These are phyloP conservation scores for Solanum ahanhuiri DNA, from an alignment of 257 asterid genomes.

Conservation along the genomic window DNA sequence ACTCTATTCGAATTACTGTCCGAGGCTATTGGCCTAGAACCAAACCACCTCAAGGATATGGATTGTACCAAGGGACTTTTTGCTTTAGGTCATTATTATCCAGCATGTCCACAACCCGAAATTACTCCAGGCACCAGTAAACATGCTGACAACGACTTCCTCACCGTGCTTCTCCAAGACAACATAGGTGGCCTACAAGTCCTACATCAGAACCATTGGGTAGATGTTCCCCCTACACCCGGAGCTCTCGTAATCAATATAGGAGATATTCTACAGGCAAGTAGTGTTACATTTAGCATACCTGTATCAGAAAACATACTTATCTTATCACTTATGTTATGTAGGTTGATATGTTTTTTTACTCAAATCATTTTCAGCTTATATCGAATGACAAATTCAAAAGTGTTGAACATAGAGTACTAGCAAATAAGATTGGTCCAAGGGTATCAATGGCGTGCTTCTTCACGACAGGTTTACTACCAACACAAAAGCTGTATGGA, in stretches of 20 bases:
- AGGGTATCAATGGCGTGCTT: slow-evolving; percentile 16
- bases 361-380: neutral
- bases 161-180: slow-evolving; percentile 22
- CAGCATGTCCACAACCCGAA: slow-evolving; percentile 22
- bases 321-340: neutral
- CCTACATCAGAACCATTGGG: slow-evolving; percentile 19
- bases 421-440: slow-evolving; percentile 7
- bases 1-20: slow-evolving; percentile 6
- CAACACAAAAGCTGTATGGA: slow-evolving; percentile 4
- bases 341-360: neutral
- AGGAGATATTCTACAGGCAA: slow-evolving; percentile 19
- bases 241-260: slow-evolving; percentile 18
- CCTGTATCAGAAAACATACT: neutral
- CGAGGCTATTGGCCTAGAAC: slow-evolving; percentile 9
- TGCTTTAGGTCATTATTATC: slow-evolving; percentile 12
- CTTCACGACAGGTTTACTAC: slow-evolving; percentile 7
- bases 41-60: slow-evolving; percentile 7
- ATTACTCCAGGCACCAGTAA: slow-evolving; percentile 11
- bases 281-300: neutral
- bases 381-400: slow-evolving; percentile 13
- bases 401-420: slow-evolving; percentile 13
- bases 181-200: slow-evolving; percentile 15
- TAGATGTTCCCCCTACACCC: slow-evolving; percentile 20
- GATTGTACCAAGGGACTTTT: slow-evolving; percentile 7
- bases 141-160: slow-evolving; percentile 12